These are phyloP conservation scores for Apiospora sp. DNA, from an alignment of 2,329 filamentous ascomycete species.

Conservation along the genomic window DNA sequence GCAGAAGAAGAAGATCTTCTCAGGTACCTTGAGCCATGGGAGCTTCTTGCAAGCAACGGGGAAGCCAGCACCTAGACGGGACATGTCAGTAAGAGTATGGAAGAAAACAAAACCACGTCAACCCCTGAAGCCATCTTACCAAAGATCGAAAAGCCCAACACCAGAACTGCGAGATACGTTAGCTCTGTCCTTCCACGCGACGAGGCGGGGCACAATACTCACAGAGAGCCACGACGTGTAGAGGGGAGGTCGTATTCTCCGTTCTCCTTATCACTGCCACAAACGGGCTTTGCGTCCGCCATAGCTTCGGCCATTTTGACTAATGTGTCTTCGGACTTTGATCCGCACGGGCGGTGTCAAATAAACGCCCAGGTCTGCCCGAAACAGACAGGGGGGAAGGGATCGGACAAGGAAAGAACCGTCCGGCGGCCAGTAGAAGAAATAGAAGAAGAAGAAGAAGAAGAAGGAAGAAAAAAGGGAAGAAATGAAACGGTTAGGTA, in stretches of 20 bases:
- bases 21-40: constrained; percentile 64
- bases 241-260: constrained; percentile 53
- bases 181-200: constrained; percentile 25
- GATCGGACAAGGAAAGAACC: neutral
- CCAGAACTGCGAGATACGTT: constrained; percentile 44
- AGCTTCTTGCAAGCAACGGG: constrained; percentile 63
- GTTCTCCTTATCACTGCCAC: constrained; percentile 45
- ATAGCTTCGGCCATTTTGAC: constrained; percentile 39
- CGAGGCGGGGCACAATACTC: constrained; percentile 30
- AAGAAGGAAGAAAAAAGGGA: constrained; percentile 30
- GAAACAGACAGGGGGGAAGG: neutral
- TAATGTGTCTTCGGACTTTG: neutral
- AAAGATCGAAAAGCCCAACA: constrained; percentile 49
- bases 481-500: constrained; percentile 26
- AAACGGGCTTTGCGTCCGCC: constrained; percentile 48
- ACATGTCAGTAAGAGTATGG: constrained; percentile 27
- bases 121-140: constrained; percentile 37
- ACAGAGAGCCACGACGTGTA: constrained; percentile 53
- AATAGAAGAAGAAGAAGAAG: constrained; percentile 31
- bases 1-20: constrained; percentile 66
- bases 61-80: constrained; percentile 54
- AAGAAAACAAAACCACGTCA: neutral
- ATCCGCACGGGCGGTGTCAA: neutral
- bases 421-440: constrained; percentile 23
- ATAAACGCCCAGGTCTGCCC: neutral